phyloP scores from a whole-genome alignment of 2,329 filamentous ascomycete species.

The Clarireedia monteithiana region DNA sequence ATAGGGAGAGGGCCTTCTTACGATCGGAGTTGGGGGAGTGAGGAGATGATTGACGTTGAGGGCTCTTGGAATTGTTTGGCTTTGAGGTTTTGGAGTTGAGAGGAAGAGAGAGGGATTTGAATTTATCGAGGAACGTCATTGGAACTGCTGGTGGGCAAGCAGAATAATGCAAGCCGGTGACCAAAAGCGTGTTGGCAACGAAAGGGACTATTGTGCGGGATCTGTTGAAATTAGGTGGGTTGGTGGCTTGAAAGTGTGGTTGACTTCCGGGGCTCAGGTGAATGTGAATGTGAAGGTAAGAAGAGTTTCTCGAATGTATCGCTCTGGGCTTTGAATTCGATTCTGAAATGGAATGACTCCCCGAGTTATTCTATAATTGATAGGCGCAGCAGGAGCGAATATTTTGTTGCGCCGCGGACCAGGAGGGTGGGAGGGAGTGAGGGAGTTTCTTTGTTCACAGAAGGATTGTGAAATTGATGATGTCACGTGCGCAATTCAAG shows the following conservation, averaged over 20 bases:
- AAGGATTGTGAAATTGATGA: neutral
- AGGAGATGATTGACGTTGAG: neutral
- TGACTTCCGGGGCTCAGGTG: too few relatives aligned
- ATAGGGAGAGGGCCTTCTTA: slow-evolving; percentile 4
- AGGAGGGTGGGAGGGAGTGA: neutral
- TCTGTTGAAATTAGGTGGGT: too few relatives aligned
- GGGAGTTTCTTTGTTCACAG: neutral
- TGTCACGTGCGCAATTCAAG: neutral
- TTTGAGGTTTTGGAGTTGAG: neutral
- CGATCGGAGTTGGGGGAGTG: neutral
- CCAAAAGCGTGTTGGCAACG: too few relatives aligned
- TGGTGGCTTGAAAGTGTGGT: too few relatives aligned
- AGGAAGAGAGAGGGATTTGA: slow-evolving; percentile 1
- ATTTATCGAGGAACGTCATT: slow-evolving; percentile 1
- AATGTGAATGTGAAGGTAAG: too few relatives aligned
- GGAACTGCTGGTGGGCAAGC: neutral
- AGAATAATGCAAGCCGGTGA: too few relatives aligned
- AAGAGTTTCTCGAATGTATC: too few relatives aligned
- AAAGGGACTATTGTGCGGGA: too few relatives aligned
- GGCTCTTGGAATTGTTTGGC: neutral
- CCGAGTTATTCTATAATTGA: too few relatives aligned
- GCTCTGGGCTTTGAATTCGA: too few relatives aligned
- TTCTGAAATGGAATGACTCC: too few relatives aligned
- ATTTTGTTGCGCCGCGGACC: neutral
- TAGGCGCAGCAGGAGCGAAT: too few relatives aligned